These are phyloP conservation scores for Quercus lobata DNA, from an alignment of 331 rosid species.

Conservation along the genomic window DNA sequence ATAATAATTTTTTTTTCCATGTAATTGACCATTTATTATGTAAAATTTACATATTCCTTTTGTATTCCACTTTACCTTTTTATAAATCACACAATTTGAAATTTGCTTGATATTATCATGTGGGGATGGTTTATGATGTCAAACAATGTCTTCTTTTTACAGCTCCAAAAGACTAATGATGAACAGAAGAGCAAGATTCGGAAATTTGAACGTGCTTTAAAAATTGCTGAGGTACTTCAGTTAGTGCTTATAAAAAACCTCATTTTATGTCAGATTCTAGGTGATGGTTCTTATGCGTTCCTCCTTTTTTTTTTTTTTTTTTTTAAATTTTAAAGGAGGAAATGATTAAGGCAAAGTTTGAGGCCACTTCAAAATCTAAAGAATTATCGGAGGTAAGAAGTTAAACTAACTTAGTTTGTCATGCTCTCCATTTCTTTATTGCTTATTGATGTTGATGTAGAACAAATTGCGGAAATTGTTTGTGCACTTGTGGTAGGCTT, in stretches of 20 bases:
- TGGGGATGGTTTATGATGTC: constrained; percentile 21
- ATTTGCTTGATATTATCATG: background rate
- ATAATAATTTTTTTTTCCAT: background rate
- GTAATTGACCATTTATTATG: background rate
- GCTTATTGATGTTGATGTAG: constrained; percentile 9
- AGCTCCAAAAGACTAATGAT: constrained; percentile 69
- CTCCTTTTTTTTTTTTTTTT: background rate
- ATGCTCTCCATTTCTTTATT: background rate
- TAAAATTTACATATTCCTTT: background rate
- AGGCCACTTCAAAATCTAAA: constrained; percentile 53
- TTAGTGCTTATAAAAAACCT: constrained; percentile 8
- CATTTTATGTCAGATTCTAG: constrained; percentile 25
- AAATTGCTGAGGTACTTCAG: constrained; percentile 80
- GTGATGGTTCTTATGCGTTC: constrained; percentile 23
- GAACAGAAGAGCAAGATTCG: constrained; percentile 68
- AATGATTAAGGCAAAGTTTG: constrained; percentile 75
- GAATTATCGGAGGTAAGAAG: constrained; percentile 62
- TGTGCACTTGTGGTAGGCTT: background rate
- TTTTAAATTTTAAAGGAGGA: constrained; percentile 51
- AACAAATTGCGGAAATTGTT: background rate
- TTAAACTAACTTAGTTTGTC: constrained; percentile 7
- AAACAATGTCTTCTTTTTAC: constrained; percentile 20
- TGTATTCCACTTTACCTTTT: background rate
- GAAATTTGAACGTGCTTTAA: constrained; percentile 78
- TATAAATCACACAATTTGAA: background rate